Evolutionary conservation across 2,329 filamentous ascomycete species (phyloP).

Genomic region (Xylariales sp.): DNA sequence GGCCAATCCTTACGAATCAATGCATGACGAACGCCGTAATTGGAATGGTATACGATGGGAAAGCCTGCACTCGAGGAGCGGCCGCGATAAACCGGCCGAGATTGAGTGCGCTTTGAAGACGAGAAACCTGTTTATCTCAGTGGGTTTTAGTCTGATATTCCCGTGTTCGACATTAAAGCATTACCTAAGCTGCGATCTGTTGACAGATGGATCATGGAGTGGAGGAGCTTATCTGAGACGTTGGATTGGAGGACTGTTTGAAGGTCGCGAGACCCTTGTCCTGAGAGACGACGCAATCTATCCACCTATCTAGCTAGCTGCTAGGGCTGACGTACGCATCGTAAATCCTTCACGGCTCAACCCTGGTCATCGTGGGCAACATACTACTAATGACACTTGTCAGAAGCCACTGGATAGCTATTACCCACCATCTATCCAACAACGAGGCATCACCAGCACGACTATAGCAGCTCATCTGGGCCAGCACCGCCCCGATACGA

Average conservation of each 20-base stretch:
- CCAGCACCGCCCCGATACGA: not conserved
- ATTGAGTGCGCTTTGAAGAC: not conserved
- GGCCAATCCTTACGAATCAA: not conserved
- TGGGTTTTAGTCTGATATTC: not conserved
- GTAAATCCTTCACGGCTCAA: conserved; percentile 19
- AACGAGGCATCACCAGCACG: not conserved
- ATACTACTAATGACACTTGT: conserved; percentile 5
- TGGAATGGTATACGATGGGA: not conserved
- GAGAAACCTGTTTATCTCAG: not conserved
- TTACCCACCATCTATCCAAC: too few relatives aligned
- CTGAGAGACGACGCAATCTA: not conserved
- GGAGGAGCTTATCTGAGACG: conserved; percentile 7
- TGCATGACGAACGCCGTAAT: not conserved
- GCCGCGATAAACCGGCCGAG: not conserved
- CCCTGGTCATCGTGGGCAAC: not conserved
- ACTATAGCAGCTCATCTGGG: not conserved
- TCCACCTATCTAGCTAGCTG: too few relatives aligned
- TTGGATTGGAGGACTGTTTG: conserved; percentile 4
- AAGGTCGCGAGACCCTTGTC: conserved; percentile 9
- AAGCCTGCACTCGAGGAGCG: not conserved
- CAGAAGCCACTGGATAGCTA: not conserved
- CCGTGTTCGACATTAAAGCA: conserved; percentile 1
- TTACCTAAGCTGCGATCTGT: not conserved
- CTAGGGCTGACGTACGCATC: conserved; percentile 34
- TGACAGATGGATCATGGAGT: not conserved